These are phyloP conservation scores for Cutaneotrichosporon sp. DNA, from an alignment of 1,284 basidiomycete species.

Conservation along the genomic window DNA sequence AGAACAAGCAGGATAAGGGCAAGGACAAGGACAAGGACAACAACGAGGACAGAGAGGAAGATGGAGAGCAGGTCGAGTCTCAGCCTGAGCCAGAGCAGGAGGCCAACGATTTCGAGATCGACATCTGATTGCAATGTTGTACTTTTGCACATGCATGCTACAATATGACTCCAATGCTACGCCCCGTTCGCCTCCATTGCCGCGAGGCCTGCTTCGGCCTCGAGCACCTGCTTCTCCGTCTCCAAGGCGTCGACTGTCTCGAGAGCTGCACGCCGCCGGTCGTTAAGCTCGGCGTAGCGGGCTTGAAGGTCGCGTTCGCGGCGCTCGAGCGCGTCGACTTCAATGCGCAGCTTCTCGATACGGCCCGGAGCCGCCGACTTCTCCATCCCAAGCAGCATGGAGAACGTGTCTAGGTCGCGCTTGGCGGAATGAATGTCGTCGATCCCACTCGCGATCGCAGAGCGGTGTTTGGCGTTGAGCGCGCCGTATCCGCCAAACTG, in stretches of 20 bases:
- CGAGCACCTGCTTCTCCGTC: constrained; percentile 46
- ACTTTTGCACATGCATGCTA: neutral
- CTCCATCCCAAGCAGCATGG: constrained; percentile 69
- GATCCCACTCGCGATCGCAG: constrained; percentile 67
- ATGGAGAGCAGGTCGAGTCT: neutral
- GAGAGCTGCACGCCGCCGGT: constrained; percentile 66
- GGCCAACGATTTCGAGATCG: neutral
- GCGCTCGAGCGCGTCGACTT: constrained; percentile 74
- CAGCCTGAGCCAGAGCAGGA: no score
- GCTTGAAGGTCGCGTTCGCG: constrained; percentile 74
- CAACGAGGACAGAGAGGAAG: neutral
- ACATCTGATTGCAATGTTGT: neutral
- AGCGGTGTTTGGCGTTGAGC: constrained; percentile 68
- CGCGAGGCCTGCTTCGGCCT: constrained; percentile 10
- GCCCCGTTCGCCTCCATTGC: constrained; percentile 9
- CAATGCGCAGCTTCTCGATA: constrained; percentile 71
- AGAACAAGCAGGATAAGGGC: neutral
- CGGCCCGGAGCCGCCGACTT: constrained; percentile 69
- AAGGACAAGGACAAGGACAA: neutral
- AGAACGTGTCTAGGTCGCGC: constrained; percentile 75
- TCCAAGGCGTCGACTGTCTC: constrained; percentile 59
- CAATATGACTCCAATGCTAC: neutral
- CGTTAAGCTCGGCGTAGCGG: constrained; percentile 76
- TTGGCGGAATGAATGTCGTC: constrained; percentile 66
- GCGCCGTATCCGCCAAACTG: constrained; percentile 87